Base-by-base conservation (phyloP, 805 yeast species). In the Kodamaea nitidulidarum region DNA sequence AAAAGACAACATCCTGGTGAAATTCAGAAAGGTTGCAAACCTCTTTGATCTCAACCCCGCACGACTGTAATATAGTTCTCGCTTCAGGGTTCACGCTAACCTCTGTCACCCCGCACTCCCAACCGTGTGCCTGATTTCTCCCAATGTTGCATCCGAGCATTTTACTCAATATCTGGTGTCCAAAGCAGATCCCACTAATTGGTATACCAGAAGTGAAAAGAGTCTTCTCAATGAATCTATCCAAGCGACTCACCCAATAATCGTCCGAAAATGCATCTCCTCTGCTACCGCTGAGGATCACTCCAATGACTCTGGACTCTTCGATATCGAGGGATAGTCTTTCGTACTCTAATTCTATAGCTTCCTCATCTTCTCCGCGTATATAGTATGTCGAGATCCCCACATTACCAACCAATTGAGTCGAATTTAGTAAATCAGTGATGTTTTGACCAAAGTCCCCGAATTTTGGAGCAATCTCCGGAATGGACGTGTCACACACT, bases 121-220 rank as follows among this genome's bases (percentile, higher is more conserved):
- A 80, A 2, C 93, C 93, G 32, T 59, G 47, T 1, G 71, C 71
- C 7, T 55, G 39, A 55, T 78, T 84, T 42, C 77, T 64, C 8
- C 62, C 75, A 3, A 84, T 84, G 33, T 59, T 60, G 16, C 75
- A 73, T 2, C 87, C 91, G 32, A 85, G 57, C 5, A 84, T 78
- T 38, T 82, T 73, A 1, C 79, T 81, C 11, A 88, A 58, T 16
- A 86, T 70, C 56, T 88, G 96, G 59, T 88, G 96, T 4, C 96
- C 96, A 56, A 87, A 88, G 58, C 96, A 88, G 30, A 88, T 65
- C 3, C 95, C 95, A 4, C 76, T 71, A 3, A 79, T 41, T 2
- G 84, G 82, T n/a, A 71, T 59, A 14, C 30, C 20, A 3, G 34
- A 20, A 18, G 44, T 15, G 17, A 48, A 41, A n/a, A 60, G 40